These are phyloP conservation scores for Asterionellopsis glacialis DNA, from an alignment of 108 stramenopile species.

Conservation along the genomic window DNA sequence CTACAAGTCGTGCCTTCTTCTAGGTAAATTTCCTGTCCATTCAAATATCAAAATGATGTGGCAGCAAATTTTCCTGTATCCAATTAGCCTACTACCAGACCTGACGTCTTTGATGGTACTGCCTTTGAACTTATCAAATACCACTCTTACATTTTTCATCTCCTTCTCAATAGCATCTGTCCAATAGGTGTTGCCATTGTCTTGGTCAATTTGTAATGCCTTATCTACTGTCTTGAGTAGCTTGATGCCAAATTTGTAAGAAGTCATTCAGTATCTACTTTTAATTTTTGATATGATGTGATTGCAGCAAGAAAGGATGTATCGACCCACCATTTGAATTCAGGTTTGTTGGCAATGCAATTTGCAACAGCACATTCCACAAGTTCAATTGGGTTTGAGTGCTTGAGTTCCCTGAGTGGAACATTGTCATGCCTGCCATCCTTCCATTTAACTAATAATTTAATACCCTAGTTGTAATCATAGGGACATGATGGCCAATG, in stretches of 20 bases:
- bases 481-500: too few relatives aligned
- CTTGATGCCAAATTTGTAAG: conserved; percentile 25
- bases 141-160: conserved; percentile 28
- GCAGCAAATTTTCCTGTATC: conserved; percentile 28
- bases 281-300: conserved; percentile 22
- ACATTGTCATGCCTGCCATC: conserved; percentile 29
- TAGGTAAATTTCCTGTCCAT: conserved; percentile 9
- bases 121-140: conserved; percentile 25
- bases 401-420: too few relatives aligned
- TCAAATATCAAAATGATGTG: conserved; percentile 39
- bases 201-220: conserved; percentile 17
- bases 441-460: conserved; percentile 25
- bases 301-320: conserved; percentile 5
- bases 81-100: conserved; percentile 20
- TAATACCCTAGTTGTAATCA: conserved; percentile 26
- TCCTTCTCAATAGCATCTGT: conserved; percentile 27
- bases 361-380: conserved; percentile 28
- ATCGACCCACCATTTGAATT: conserved; percentile 36
- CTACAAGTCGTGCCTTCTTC: conserved; percentile 20
- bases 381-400: conserved; percentile 23
- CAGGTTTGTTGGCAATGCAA: conserved; percentile 14
- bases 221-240: conserved; percentile 22
- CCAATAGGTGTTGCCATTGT: conserved; percentile 27
- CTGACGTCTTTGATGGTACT: too few relatives aligned
- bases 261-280: conserved; percentile 9